Evolutionary conservation across 495 filamentous ascomycete species (phyloP), one percentile per base, ranked within the genome.

Genomic region (Penicillium pancosmium): DNA sequence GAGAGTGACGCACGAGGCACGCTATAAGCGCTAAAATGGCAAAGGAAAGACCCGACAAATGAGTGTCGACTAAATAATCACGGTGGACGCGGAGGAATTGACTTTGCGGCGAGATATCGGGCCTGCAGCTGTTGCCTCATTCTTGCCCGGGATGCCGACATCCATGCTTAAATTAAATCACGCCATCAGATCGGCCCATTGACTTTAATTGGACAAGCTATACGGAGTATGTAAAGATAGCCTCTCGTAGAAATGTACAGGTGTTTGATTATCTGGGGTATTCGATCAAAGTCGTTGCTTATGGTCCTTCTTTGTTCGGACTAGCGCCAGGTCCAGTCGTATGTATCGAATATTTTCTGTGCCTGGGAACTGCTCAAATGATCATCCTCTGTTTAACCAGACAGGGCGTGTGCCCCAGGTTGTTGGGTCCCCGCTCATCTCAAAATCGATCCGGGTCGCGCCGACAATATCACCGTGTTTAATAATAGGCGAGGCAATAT

Each of bases 371-470:
- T 18, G 16, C 1, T 16, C 4, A 19, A 10, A 16, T 21, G 18
- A 21, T 16, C 16, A 25, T 35, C 27, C 13, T 23, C 41, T 9
- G 38, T 38, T 40, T 50, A 38, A 36, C 60, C 63, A 64, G 5
- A 40, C 10, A 7, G 60, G 63, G 3, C 23, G 27, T 13, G 33
- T 50, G 8, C 60, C 68, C 68, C 68, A 70, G 0, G 55, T 50
- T n/a, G 59, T 64, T 12, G 68, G 68, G 8, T 44, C 52, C 1
- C 59, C 57, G 27, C 68, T 70, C 68, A 70, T 68, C 27, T 68
- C 66, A 55, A 64, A 68, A 12, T 64, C 60, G 25, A 70, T 70
- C 0, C 34, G 36, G 19, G 41, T 36, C 6, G 66, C 66, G 12
- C 36, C 13, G 11, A 68, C 55, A 35, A 70, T 55, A 5, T 66